Evolutionary conservation across 2,329 filamentous ascomycete species (phyloP), one percentile per base, ranked within the genome.

Genomic region (Aspergillus hortae): DNA sequence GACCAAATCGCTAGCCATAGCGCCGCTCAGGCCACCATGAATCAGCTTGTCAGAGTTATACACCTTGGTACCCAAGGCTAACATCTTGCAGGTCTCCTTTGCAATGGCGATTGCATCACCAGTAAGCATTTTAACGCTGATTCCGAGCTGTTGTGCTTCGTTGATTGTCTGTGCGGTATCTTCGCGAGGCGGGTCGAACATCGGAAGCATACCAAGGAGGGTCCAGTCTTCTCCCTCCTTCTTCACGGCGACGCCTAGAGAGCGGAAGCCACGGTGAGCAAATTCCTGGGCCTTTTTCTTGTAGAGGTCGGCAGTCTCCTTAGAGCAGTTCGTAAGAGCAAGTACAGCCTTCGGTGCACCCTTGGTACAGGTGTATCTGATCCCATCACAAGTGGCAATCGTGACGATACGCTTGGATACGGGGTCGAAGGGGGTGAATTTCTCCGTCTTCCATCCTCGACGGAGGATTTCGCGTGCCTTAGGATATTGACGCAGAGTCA

Each of bases 61-160:
- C 55, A 90, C 87, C 76, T 90, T 90, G 60, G 87, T 89, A 52
- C 87, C 87, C 49, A 90, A 80, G 54, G 86, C 85, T 62, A 90
- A 79, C 85, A 90, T 89, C 74, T 89, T 89, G 80, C 87, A 90
- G 54, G 87, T 90, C 74, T 90, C 87, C 74, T 89, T 89, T 46
- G 87, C 87, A 62, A 90, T 90, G 57, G 87, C 87, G 62, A 89
- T 86, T 53, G 87, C 87, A 69, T 90, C 87, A 77, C 87, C 87
- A 68, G 87, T 90, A 68, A 90, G 78, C 87, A 90, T 90, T 78
- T 90, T 90, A 56, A 90, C 87, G 55, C 83, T 85, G 25, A 90
- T 86, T 73, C 87, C 87, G 45, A 90, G 82, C 63, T 86, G 82
- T 67, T 88, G 85, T 52, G 87, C 86, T 75, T 90, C 87, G 61